phyloP scores from a whole-genome alignment of 352 stramenopile genomes.

The Thalassiosira oceanica region DNA sequence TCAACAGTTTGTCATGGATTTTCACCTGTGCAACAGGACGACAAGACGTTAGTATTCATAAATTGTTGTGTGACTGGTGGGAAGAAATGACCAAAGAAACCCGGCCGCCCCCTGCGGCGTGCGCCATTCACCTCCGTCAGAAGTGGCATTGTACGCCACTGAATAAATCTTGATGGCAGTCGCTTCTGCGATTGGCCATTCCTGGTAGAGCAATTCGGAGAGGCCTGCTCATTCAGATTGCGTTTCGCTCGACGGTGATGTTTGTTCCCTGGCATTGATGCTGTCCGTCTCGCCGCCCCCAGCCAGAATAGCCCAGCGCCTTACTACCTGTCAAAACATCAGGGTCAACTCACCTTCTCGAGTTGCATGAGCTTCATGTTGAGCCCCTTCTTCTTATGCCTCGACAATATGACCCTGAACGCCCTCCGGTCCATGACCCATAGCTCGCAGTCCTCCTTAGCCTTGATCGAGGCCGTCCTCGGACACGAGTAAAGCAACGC shows the following conservation, averaged over 20 bases:
- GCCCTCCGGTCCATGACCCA: conserved; percentile 87
- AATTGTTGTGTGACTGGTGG: neutral
- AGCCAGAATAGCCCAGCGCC: too few relatives aligned
- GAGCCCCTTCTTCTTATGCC: conserved; percentile 46
- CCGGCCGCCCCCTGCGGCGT: neutral
- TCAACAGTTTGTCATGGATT: conserved; percentile 25
- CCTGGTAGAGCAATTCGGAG: too few relatives aligned
- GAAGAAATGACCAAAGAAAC: neutral
- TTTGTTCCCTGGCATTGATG: neutral
- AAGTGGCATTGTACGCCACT: neutral
- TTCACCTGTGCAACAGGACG: conserved; percentile 11
- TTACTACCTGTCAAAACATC: neutral
- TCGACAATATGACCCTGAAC: conserved; percentile 61
- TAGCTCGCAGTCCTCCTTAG: conserved; percentile 84
- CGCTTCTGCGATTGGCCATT: neutral
- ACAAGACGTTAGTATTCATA: too few relatives aligned
- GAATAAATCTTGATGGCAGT: neutral
- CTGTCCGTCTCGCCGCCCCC: neutral
- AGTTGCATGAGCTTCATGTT: conserved; percentile 51
- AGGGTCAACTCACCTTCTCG: conserved; percentile 22
- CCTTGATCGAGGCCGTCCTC: conserved; percentile 86
- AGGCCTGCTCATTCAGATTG: too few relatives aligned
- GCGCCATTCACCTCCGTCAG: neutral
- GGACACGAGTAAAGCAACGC: conserved; percentile 93
- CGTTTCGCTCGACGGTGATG: too few relatives aligned